Conservation (phyloP, 805 yeast species). For the Yarrowia alimentaria region DNA sequence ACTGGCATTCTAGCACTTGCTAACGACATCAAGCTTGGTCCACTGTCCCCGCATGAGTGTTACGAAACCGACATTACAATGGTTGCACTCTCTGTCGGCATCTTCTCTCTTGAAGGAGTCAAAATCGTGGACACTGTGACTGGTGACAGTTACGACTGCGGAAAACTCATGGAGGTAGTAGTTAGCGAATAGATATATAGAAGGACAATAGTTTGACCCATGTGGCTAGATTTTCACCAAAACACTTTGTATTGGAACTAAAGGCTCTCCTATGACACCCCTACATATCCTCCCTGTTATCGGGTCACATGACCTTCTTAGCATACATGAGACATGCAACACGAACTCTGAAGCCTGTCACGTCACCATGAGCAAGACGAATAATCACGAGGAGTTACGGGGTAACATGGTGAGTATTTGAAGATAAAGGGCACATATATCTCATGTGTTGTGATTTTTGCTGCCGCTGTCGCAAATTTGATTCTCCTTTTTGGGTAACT, state of each 20-base stretch:
- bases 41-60: slow-evolving; percentile 58
- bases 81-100: slow-evolving; percentile 63
- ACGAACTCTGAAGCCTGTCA: neutral
- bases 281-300: neutral
- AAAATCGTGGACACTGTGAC: slow-evolving; percentile 58
- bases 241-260: no score
- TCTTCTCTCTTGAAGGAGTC: slow-evolving; percentile 63
- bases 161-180: slow-evolving; percentile 64
- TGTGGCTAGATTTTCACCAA: no score
- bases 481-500: no score
- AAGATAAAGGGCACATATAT: neutral
- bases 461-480: no score
- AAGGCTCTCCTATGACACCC: no score
- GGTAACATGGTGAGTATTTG: slow-evolving; percentile 20
- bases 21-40: slow-evolving; percentile 64
- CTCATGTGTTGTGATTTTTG: no score
- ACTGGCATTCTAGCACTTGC: slow-evolving; percentile 62
- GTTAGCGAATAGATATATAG: slow-evolving; percentile 45
- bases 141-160: slow-evolving; percentile 71
- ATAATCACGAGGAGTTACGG: slow-evolving; percentile 14
- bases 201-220: no score
- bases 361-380: slow-evolving; percentile 24
- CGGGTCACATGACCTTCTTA: no score
- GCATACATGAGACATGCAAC: no score
- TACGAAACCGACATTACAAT: slow-evolving; percentile 62